Evolutionary conservation across 1,139 yeast genomes (phyloP), one percentile per base, ranked within the genome.

Genomic region (Hyphopichia burtonii): DNA sequence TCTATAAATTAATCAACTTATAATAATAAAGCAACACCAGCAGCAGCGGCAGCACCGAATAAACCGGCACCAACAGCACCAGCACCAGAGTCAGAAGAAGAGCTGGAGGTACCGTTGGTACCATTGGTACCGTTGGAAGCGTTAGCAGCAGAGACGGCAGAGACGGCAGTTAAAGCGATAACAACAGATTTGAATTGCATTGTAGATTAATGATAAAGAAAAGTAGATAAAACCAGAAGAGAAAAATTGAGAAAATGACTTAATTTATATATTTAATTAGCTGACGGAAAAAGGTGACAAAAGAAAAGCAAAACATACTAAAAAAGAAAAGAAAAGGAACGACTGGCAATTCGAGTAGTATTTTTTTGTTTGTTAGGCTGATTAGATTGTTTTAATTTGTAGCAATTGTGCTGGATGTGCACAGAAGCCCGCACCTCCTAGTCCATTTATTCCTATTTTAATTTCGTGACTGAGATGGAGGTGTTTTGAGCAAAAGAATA

Each of bases 121-220:
- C 58, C 63, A 61, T 61, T 60, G 42, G 66, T 38, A 31, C 22
- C 58, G 65, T 62, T 64, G 42, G 71, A 48, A 42, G 58, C 61
- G 65, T 67, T 68, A 49, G 68, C 74, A 51, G 74, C 75, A 41
- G 70, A 65, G 54, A 66, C 77, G 51, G 70, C 72, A 7, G 34
- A 47, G 75, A 55, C 68, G 47, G 75, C 74, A 52, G 76, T 63
- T 54, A 71, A 63, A 56, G 76, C 74, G 60, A 71, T 54, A 55
- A 71, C 59, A 58, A 71, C 63, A 51, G 71, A 59, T 58, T 62
- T 60, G 72, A 71, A 70, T 70, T 73, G 77, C 78, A 73, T 73
- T 62, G 46, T 61, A 22, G 15, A n/a, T 9, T 14, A 18, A 22
- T 9, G 15, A 34, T 17, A 14, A 14, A 14, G 17, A n/a, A 14